Evolutionary conservation across 176 grass and related monocot genomes (phyloP).

Genomic region (Bothriochloa decipiens): DNA sequence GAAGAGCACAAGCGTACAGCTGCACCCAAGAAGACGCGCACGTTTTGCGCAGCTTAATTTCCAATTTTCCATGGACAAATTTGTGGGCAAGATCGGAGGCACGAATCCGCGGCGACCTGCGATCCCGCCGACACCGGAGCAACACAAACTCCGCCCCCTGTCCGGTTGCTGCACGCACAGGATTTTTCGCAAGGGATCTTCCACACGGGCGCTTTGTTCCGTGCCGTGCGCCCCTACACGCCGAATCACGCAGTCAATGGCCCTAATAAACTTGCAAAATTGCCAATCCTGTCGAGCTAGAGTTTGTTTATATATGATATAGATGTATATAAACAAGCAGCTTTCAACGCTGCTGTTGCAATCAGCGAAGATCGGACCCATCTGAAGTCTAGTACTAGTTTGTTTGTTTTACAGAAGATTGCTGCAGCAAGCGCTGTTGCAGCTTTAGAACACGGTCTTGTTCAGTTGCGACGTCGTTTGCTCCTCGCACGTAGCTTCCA

Average conservation of each 20-base stretch:
- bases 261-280: background rate
- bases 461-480: slow-evolving; percentile 44
- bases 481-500: slow-evolving; percentile 68
- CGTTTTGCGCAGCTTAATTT: slow-evolving; percentile 19
- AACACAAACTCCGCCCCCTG: slow-evolving; percentile 5
- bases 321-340: slow-evolving; percentile 3
- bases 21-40: background rate
- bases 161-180: slow-evolving; percentile 29
- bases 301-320: background rate
- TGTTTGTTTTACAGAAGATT: background rate
- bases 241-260: slow-evolving; percentile 5
- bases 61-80: background rate
- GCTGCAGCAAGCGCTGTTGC: background rate
- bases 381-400: background rate
- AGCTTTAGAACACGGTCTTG: background rate
- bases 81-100: background rate
- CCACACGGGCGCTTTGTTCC: slow-evolving; percentile 20
- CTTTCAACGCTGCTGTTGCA: slow-evolving; percentile 39
- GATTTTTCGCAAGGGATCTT: background rate
- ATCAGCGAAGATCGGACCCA: background rate
- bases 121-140: slow-evolving; percentile 35
- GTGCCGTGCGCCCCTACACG: slow-evolving; percentile 12
- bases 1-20: background rate
- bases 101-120: background rate
- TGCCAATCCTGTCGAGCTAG: background rate